phyloP scores from a whole-genome alignment of 495 filamentous ascomycete species.

The Melanomma pulvis-pyrius region DNA sequence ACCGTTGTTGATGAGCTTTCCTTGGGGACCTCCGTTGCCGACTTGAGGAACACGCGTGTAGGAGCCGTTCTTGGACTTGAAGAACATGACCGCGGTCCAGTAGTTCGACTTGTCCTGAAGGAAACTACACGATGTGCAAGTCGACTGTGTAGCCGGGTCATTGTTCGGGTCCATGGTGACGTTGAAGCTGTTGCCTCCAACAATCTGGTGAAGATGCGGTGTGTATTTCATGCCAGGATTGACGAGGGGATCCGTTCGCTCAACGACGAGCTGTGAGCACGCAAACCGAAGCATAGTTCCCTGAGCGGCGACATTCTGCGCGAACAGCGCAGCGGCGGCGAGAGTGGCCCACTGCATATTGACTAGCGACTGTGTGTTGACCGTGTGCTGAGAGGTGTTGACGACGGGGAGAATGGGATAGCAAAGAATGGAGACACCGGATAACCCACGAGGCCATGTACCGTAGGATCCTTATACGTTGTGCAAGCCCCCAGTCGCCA shows the following conservation, averaged over 20 bases:
- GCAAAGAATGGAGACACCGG: conserved; percentile 25
- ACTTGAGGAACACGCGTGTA: conserved; percentile 31
- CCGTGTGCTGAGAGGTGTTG: conserved; percentile 5
- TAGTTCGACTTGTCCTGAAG: conserved; percentile 37
- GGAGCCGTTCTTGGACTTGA: conserved; percentile 34
- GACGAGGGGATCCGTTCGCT: conserved; percentile 36
- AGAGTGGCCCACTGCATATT: conserved; percentile 57
- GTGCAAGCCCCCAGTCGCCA: conserved; percentile 16
- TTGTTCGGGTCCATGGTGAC: conserved; percentile 43
- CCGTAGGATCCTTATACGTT: conserved; percentile 26
- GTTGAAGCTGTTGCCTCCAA: conserved; percentile 37
- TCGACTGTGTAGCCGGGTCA: conserved; percentile 21
- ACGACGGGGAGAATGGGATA: conserved; percentile 1
- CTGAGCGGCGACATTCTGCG: conserved; percentile 53
- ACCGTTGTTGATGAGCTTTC: conserved; percentile 37
- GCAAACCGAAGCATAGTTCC: conserved; percentile 58
- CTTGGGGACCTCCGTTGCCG: conserved; percentile 35
- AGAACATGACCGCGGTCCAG: conserved; percentile 41
- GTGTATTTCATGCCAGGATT: conserved; percentile 39
- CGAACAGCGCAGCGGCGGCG: conserved; percentile 54
- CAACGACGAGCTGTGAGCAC: conserved; percentile 59
- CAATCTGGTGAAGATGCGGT: conserved; percentile 38
- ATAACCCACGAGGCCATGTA: conserved; percentile 5
- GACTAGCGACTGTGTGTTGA: conserved; percentile 31
- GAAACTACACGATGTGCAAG: conserved; percentile 36